phyloP scores from a whole-genome alignment of 2,329 filamentous ascomycete genomes.

The Penicillium janthinellum region DNA sequence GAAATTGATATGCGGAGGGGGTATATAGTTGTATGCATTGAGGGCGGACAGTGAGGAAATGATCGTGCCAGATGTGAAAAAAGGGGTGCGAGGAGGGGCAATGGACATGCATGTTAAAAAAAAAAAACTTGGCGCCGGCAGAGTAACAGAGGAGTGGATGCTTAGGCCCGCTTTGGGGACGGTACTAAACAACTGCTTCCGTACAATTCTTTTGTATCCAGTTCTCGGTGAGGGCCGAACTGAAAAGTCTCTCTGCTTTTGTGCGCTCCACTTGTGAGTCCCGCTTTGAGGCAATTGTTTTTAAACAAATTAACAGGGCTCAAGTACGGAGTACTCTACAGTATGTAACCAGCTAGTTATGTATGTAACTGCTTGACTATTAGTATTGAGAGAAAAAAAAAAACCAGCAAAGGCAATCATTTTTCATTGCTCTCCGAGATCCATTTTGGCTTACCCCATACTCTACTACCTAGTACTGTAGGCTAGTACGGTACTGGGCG shows the following conservation, averaged over 20 bases:
- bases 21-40: conserved; percentile 3
- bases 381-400: neutral
- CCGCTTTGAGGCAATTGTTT: conserved; percentile 5
- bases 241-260: neutral
- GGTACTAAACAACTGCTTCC: neutral
- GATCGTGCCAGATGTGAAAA: neutral
- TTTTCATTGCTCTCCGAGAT: neutral
- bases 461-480: neutral
- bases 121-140: neutral
- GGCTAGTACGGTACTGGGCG: too few species aligned
- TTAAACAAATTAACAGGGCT: neutral
- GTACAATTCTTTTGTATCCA: conserved; percentile 14
- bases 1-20: neutral
- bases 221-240: conserved; percentile 23
- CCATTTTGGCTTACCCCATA: conserved; percentile 17
- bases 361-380: neutral
- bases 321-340: too few species aligned
- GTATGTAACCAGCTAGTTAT: too few species aligned
- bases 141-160: neutral
- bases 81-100: neutral
- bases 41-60: neutral
- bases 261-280: neutral
- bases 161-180: neutral
- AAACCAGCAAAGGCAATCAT: too few species aligned
- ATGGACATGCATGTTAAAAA: neutral